Conservation (phyloP, 176 grass and related monocot genomes). For the Triticum dicoccoides region DNA sequence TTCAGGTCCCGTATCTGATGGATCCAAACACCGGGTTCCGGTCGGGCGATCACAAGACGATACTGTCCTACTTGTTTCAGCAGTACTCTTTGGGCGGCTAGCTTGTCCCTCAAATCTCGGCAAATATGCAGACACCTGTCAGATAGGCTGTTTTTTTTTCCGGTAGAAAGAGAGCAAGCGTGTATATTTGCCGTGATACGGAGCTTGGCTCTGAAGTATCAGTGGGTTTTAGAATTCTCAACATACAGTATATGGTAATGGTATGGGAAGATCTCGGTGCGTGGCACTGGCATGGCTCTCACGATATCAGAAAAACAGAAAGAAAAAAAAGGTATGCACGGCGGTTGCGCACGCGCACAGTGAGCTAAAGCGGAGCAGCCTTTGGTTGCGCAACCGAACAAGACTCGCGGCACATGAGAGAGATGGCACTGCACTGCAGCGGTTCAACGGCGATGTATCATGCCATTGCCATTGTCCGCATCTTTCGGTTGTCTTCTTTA, state of each 20-base stretch:
- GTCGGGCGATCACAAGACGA: conserved; percentile 67
- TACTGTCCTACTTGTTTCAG: conserved; percentile 68
- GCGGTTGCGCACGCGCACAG: background rate
- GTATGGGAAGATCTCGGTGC: no score
- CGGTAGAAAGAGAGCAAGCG: background rate
- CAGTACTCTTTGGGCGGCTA: conserved; percentile 46
- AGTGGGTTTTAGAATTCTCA: background rate
- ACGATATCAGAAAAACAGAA: no score
- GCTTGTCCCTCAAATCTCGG: background rate
- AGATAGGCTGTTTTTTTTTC: background rate
- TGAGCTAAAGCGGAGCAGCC: background rate
- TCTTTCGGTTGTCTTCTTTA: background rate
- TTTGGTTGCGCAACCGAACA: background rate
- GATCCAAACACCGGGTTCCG: conserved; percentile 73
- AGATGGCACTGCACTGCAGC: background rate
- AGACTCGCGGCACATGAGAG: background rate
- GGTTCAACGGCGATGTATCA: background rate
- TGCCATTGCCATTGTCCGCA: background rate
- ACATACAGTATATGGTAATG: background rate
- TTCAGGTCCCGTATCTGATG: conserved; percentile 77
- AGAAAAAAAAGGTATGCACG: background rate
- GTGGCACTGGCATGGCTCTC: no score
- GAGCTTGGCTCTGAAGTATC: background rate
- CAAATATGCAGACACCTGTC: background rate
- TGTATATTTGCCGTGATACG: background rate